phyloP scores from a whole-genome alignment of 2,329 filamentous ascomycete genomes.

The Emergomyces pasteurianus region DNA sequence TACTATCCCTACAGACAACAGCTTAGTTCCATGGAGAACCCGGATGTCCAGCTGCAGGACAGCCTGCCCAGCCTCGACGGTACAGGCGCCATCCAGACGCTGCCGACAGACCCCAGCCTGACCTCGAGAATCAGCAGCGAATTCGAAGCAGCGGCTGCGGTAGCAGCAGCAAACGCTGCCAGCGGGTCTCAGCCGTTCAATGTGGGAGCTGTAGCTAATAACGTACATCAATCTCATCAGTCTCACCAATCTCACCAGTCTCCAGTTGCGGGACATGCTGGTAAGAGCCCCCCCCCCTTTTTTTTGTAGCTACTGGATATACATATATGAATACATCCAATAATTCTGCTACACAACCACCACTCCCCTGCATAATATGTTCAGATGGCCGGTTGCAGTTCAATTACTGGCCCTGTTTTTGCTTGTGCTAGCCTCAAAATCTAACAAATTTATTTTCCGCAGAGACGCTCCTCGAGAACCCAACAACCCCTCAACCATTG shows the following conservation, averaged over 20 bases:
- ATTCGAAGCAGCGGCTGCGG: neutral
- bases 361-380: neutral
- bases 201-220: neutral
- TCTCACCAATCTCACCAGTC: neutral
- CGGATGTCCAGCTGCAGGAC: constrained; percentile 1
- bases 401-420: neutral
- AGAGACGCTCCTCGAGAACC: neutral
- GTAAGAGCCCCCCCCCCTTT: neutral
- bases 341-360: neutral
- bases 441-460: neutral
- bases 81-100: neutral
- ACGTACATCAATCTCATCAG: neutral
- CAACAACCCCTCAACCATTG: neutral
- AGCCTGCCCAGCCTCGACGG: neutral
- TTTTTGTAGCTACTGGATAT: no score
- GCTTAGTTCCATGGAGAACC: neutral
- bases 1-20: neutral
- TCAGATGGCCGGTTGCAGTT: neutral
- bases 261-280: neutral
- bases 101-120: neutral
- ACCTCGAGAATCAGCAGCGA: neutral
- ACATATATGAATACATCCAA: no score
- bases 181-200: neutral
- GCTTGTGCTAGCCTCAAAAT: neutral
- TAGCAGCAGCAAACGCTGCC: neutral